phyloP scores from a whole-genome alignment of 2,329 filamentous ascomycete species.

The Nemania sp. region DNA sequence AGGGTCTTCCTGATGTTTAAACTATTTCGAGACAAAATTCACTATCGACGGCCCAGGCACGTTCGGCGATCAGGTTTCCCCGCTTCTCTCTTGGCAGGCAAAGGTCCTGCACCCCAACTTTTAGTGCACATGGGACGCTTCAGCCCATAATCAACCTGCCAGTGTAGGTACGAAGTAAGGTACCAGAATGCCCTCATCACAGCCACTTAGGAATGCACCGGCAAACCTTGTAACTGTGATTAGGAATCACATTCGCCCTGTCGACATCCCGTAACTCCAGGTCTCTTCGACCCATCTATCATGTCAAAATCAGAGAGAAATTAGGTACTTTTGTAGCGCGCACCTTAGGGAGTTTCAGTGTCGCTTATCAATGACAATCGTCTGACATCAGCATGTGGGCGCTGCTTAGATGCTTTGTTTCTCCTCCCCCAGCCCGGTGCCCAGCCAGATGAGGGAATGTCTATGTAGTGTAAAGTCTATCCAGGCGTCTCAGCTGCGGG shows the following conservation, averaged over 20 bases:
- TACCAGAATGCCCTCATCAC: too few relatives aligned
- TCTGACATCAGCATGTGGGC: slow-evolving; percentile 29
- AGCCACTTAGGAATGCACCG: too few relatives aligned
- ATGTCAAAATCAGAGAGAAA: background rate
- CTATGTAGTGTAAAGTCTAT: background rate
- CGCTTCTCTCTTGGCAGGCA: slow-evolving; percentile 3
- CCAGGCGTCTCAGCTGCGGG: slow-evolving; percentile 12
- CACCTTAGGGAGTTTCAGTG: background rate
- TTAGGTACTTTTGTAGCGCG: background rate
- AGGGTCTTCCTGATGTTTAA: background rate
- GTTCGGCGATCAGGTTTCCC: slow-evolving; percentile 5
- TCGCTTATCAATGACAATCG: slow-evolving; percentile 11
- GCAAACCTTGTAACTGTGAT: background rate
- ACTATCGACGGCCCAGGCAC: slow-evolving; percentile 5
- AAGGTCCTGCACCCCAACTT: slow-evolving; percentile 20
- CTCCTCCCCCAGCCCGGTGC: background rate
- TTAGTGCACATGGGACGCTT: background rate
- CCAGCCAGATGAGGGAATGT: slow-evolving; percentile 27
- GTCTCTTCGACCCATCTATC: slow-evolving; percentile 2
- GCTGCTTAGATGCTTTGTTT: background rate
- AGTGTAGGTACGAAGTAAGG: background rate
- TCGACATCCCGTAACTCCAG: too few relatives aligned
- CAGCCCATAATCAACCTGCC: background rate
- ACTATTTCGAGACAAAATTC: background rate
- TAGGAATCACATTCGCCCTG: background rate